These are phyloP conservation scores for Symbiodinium natans DNA, from an alignment of 73 alveolate genomes.

Conservation along the genomic window DNA sequence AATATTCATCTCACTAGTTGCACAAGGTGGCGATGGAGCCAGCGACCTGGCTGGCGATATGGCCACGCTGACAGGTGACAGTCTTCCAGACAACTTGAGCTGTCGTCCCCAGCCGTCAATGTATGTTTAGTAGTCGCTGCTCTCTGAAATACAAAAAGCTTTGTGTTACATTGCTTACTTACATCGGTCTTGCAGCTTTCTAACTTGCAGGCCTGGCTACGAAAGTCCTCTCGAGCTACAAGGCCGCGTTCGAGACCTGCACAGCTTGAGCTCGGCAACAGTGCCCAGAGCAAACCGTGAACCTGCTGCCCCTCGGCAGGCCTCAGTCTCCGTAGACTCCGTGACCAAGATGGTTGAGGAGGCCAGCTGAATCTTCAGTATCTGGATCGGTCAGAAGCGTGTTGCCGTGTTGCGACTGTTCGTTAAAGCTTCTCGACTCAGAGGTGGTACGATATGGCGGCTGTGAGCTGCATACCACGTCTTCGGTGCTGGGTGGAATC, in stretches of 20 bases:
- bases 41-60: slow-evolving; percentile 42
- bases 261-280: neutral
- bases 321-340: neutral
- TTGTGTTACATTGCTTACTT: no score
- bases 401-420: neutral
- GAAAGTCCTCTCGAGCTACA: slow-evolving; percentile 39
- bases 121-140: no score
- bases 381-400: neutral
- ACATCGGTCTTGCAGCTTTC: no score
- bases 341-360: neutral
- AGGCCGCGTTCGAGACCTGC: neutral
- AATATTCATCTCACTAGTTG: no score
- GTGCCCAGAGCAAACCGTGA: no score
- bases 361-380: neutral
- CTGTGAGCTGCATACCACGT: slow-evolving; percentile 96
- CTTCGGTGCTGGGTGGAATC: slow-evolving; percentile 97
- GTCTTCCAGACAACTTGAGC: neutral
- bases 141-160: no score
- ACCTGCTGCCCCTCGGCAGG: no score
- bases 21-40: slow-evolving; percentile 50
- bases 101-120: neutral
- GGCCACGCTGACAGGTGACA: slow-evolving; percentile 26
- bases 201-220: slow-evolving; percentile 31
- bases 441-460: slow-evolving; percentile 97
- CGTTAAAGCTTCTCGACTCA: neutral